These are phyloP conservation scores for Chimonanthus praecox DNA, from an alignment of 164 flowering plant genomes.

Conservation along the genomic window DNA sequence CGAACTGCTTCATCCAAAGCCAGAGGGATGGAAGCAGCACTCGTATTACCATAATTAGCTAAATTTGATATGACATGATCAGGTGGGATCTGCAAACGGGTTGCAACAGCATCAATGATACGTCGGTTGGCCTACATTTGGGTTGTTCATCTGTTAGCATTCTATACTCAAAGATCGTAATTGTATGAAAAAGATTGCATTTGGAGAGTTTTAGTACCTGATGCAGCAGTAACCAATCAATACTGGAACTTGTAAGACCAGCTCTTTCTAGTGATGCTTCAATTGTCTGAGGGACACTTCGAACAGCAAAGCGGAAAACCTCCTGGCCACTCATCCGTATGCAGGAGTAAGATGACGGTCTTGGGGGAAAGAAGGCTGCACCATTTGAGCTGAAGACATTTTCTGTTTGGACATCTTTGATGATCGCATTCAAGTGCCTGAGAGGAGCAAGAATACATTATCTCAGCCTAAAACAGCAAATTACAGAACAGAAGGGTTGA, in stretches of 20 bases:
- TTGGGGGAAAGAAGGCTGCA: slow-evolving; percentile 52
- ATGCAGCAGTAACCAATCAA: slow-evolving; percentile 95
- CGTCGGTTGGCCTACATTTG: slow-evolving; percentile 87
- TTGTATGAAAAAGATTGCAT: background rate
- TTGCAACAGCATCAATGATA: slow-evolving; percentile 84
- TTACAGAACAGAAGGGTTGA: background rate
- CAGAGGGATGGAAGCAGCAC: slow-evolving; percentile 96
- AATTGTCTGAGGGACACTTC: slow-evolving; percentile 79
- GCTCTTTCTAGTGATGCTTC: slow-evolving; percentile 66
- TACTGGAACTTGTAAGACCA: slow-evolving; percentile 48
- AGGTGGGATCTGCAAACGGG: slow-evolving; percentile 53
- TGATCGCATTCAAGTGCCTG: slow-evolving; percentile 72
- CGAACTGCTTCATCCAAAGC: slow-evolving; percentile 92
- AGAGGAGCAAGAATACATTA: background rate
- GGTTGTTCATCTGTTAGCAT: background rate
- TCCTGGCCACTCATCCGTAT: slow-evolving; percentile 94
- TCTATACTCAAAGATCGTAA: background rate
- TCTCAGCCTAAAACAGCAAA: background rate
- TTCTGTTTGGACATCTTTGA: slow-evolving; percentile 30
- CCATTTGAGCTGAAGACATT: slow-evolving; percentile 47
- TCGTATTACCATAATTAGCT: slow-evolving; percentile 90
- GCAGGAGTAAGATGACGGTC: slow-evolving; percentile 53
- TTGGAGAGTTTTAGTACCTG: slow-evolving; percentile 50
- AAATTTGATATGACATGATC: slow-evolving; percentile 79
- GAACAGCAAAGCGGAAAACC: slow-evolving; percentile 76